Evolutionary conservation across 2,329 filamentous ascomycete species (phyloP).

Genomic region (Fusarium multiceps): DNA sequence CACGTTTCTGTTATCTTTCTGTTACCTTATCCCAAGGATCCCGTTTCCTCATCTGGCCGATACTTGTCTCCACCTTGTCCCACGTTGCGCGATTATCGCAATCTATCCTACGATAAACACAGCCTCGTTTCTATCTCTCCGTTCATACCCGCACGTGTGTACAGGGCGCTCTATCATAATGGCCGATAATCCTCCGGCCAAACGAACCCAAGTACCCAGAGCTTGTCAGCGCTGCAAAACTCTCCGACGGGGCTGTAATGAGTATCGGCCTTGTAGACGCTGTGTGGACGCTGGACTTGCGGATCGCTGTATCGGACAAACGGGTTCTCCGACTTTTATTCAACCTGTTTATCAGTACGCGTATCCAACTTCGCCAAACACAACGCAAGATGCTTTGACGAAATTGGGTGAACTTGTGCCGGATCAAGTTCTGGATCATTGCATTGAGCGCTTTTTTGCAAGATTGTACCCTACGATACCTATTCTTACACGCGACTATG

Average conservation of each 20-base stretch:
- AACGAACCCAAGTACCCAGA: slow-evolving; percentile 56
- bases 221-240: slow-evolving; percentile 58
- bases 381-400: slow-evolving; percentile 23
- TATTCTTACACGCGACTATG: slow-evolving; percentile 54
- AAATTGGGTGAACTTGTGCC: slow-evolving; percentile 52
- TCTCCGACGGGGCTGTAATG: slow-evolving; percentile 58
- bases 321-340: slow-evolving; percentile 14
- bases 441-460: slow-evolving; percentile 54
- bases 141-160: background rate
- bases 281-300: slow-evolving; percentile 56
- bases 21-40: slow-evolving; percentile 23
- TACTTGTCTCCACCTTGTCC: background rate
- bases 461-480: slow-evolving; percentile 57
- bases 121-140: background rate
- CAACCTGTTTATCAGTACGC: slow-evolving; percentile 3
- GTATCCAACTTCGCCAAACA: background rate
- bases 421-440: slow-evolving; percentile 51
- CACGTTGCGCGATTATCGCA: slow-evolving; percentile 32
- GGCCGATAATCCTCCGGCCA: slow-evolving; percentile 38
- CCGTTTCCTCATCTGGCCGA: slow-evolving; percentile 6
- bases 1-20: slow-evolving; percentile 23
- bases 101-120: slow-evolving; percentile 2
- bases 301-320: slow-evolving; percentile 52
- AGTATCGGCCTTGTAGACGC: slow-evolving; percentile 57
- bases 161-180: too few species aligned